Percentiles rank a stretch among this genome's conserved stretches.
Conservation (phyloP, 2,329 filamentous ascomycete species). For the Ophiostoma pallidulum region DNA sequence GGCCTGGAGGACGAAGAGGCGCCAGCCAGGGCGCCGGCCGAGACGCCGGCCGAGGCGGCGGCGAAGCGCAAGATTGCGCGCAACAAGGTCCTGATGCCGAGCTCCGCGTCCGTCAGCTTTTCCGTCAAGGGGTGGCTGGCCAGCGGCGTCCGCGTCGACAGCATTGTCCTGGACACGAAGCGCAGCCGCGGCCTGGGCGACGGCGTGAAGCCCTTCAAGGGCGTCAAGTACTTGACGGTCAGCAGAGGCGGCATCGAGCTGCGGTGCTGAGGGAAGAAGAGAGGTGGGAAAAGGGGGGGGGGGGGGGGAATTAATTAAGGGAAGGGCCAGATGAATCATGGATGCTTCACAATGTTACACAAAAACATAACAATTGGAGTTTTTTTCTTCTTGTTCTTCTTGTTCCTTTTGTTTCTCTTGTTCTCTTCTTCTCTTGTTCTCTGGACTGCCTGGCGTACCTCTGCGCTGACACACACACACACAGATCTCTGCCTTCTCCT, state of each 20-base stretch:
- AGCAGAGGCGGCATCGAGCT: slow-evolving; percentile 57
- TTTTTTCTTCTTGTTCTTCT: too few relatives aligned
- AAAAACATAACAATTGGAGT: too few relatives aligned
- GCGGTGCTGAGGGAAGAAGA: slow-evolving; percentile 36
- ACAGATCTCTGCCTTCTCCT: too few relatives aligned
- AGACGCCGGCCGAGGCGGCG: slow-evolving; percentile 20
- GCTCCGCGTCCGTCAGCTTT: slow-evolving; percentile 64
- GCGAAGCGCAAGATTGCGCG: slow-evolving; percentile 45
- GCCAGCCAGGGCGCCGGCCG: background rate
- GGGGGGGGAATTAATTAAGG: too few relatives aligned
- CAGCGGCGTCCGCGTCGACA: slow-evolving; percentile 58
- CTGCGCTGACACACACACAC: too few relatives aligned
- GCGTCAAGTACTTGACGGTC: slow-evolving; percentile 89
- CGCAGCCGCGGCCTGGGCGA: slow-evolving; percentile 80
- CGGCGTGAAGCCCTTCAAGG: slow-evolving; percentile 89
- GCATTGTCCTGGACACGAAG: slow-evolving; percentile 60
- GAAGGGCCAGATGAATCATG: too few relatives aligned
- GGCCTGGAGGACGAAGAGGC: background rate
- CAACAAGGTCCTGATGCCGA: slow-evolving; percentile 72
- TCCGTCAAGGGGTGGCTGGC: slow-evolving; percentile 60
- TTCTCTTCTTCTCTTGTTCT: too few relatives aligned
- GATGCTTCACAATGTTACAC: too few relatives aligned
- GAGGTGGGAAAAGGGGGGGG: background rate
- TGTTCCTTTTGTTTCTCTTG: too few relatives aligned
- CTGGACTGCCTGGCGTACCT: too few relatives aligned